Evolutionary conservation across 2,329 filamentous ascomycete genomes (phyloP).

Genomic region (Shiraia sp.): DNA sequence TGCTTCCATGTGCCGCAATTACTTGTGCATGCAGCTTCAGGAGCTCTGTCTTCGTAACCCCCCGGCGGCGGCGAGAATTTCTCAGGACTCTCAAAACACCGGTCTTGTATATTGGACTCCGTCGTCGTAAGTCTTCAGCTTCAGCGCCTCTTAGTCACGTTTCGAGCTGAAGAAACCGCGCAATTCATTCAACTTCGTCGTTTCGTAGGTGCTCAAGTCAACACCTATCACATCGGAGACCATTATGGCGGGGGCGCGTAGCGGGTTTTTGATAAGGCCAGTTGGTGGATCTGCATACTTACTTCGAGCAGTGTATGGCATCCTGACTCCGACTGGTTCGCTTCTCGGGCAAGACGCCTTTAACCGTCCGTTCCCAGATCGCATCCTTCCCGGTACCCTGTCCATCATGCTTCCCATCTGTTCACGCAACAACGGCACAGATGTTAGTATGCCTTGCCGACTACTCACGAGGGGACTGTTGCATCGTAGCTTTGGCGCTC

Average conservation of each 20-base stretch:
- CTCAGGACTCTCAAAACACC: too few relatives aligned
- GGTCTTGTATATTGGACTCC: too few relatives aligned
- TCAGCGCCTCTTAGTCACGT: background rate
- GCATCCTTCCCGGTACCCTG: slow-evolving; percentile 16
- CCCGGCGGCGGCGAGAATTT: too few relatives aligned
- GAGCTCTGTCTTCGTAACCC: background rate
- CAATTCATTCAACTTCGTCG: background rate
- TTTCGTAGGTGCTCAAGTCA: slow-evolving; percentile 7
- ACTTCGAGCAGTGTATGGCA: slow-evolving; percentile 8
- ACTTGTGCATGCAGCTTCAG: background rate
- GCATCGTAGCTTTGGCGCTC: slow-evolving; percentile 4
- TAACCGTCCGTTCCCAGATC: slow-evolving; percentile 32
- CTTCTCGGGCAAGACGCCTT: slow-evolving; percentile 17
- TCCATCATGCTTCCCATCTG: slow-evolving; percentile 19
- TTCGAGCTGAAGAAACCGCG: background rate
- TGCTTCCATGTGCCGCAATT: background rate
- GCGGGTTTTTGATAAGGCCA: slow-evolving; percentile 6
- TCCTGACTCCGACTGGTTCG: slow-evolving; percentile 21
- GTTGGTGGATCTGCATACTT: slow-evolving; percentile 13
- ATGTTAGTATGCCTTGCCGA: slow-evolving; percentile 23
- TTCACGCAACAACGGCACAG: slow-evolving; percentile 18
- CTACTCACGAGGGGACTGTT: slow-evolving; percentile 16
- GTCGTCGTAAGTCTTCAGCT: background rate
- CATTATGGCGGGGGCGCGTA: slow-evolving; percentile 7
- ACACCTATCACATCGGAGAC: slow-evolving; percentile 10